phyloP scores from a whole-genome alignment of 2,329 filamentous ascomycete genomes.

The Exophiala aquamarina region DNA sequence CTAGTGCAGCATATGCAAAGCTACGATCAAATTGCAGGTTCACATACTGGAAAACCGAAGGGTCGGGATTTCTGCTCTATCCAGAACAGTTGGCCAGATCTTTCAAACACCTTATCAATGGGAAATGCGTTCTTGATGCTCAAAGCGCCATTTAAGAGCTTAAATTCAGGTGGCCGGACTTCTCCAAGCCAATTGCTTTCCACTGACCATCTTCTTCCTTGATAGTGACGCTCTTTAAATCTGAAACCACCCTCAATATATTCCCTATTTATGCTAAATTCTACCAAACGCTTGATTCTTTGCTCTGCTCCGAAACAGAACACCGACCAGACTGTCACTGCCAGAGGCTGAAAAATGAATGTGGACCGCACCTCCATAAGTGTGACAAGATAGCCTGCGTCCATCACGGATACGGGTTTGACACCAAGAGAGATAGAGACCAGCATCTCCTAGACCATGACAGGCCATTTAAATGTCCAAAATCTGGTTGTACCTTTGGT shows the following conservation, averaged over 20 bases:
- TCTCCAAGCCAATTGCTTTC: background rate
- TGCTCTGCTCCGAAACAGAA: background rate
- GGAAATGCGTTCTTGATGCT: background rate
- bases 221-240: background rate
- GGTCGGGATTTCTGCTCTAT: background rate
- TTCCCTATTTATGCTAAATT: background rate
- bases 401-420: background rate
- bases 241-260: background rate
- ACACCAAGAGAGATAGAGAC: background rate
- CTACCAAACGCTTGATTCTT: background rate
- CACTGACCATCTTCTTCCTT: background rate
- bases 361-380: background rate
- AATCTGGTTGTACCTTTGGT: slow-evolving; percentile 22
- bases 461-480: slow-evolving; percentile 31
- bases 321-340: background rate
- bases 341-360: background rate
- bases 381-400: background rate
- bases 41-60: background rate
- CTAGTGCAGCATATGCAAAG: background rate
- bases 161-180: background rate
- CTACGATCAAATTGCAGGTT: background rate
- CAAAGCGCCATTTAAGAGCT: background rate
- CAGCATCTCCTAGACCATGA: background rate
- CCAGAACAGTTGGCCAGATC: background rate
- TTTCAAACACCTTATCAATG: background rate